Evolutionary conservation across 2,329 filamentous ascomycete genomes (phyloP).

Genomic region (Zasmidium cellare): DNA sequence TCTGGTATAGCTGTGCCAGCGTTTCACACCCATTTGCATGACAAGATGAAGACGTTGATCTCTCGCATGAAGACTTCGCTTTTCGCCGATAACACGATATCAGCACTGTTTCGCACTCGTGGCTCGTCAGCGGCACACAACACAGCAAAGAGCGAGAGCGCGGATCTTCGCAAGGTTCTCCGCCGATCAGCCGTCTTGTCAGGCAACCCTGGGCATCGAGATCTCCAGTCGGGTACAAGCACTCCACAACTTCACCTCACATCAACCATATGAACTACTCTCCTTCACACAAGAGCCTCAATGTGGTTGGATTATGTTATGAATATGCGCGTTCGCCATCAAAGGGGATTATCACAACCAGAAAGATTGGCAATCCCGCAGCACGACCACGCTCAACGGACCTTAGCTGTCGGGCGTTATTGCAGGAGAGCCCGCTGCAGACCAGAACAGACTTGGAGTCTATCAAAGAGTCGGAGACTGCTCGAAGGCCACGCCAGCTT

Average conservation of each 20-base stretch:
- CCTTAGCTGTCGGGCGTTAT: not conserved
- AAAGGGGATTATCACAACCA: not conserved
- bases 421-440: not conserved
- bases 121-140: not conserved
- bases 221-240: not conserved
- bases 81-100: not conserved
- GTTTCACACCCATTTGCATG: not conserved
- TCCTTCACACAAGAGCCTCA: not conserved
- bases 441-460: not conserved
- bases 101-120: not conserved
- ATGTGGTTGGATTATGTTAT: constrained; percentile 5
- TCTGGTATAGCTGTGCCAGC: not conserved
- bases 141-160: not conserved
- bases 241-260: not conserved
- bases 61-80: not conserved
- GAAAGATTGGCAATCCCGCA: not conserved
- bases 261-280: not conserved
- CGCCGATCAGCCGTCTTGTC: constrained; percentile 5
- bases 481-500: not conserved
- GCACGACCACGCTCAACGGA: not conserved
- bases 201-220: constrained; percentile 6
- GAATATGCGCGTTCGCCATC: not conserved
- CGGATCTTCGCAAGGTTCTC: constrained; percentile 4
- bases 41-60: not conserved
- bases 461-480: not conserved